A percentile compares a stretch with the other conserved stretches of the same genome.
phyloP scores from a whole-genome alignment of 306 rosid genomes.

The Sophora flavescens region DNA sequence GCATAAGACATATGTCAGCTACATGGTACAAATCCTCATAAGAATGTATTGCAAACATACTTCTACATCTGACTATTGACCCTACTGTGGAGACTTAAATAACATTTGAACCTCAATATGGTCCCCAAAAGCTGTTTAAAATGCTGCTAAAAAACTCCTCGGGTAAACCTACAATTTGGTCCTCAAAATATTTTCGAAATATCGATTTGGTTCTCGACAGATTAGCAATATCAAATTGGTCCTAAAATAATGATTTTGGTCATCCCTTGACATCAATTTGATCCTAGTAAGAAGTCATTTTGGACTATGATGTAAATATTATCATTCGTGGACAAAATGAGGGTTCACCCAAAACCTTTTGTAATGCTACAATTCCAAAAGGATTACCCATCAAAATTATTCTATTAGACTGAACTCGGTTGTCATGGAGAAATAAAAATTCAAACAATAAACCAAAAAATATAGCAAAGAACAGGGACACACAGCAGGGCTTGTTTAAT shows the following conservation, averaged over 20 bases:
- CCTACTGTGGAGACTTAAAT: constrained; percentile 32
- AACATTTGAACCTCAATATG: constrained; percentile 35
- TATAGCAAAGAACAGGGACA: not conserved
- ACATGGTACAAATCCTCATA: constrained; percentile 34
- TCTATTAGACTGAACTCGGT: too few relatives aligned
- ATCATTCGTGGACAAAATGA: not conserved
- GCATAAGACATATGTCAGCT: constrained; percentile 50
- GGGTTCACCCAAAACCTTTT: too few relatives aligned
- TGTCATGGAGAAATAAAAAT: constrained; percentile 8
- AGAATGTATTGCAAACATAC: constrained; percentile 37
- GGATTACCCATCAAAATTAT: too few relatives aligned
- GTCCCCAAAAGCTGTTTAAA: constrained; percentile 1
- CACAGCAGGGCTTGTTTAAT: constrained; percentile 19
- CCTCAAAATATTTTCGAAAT: not conserved
- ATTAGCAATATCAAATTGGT: not conserved
- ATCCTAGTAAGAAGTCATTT: not conserved
- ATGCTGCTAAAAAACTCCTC: not conserved
- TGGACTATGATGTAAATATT: not conserved
- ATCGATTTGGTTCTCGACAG: too few relatives aligned
- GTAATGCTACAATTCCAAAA: constrained; percentile 11
- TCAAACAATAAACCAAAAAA: constrained; percentile 4
- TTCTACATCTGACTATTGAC: constrained; percentile 23
- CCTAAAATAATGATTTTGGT: not conserved
- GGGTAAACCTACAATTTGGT: not conserved
- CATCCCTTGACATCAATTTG: not conserved